phyloP scores from a whole-genome alignment of 495 filamentous ascomycete species.

The Aspergillus campestris region DNA sequence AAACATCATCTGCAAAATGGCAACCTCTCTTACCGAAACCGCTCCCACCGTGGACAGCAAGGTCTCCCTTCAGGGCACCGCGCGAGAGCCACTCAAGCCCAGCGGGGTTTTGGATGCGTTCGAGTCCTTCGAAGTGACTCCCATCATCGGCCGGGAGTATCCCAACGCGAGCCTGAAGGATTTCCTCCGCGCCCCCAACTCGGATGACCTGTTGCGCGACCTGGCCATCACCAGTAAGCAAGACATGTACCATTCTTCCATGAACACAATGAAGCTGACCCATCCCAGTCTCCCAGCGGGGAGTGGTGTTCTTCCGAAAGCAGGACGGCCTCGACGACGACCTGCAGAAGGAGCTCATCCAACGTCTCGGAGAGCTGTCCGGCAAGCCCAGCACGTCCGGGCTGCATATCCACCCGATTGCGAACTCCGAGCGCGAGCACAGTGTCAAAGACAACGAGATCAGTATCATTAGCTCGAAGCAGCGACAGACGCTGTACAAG shows the following conservation, averaged over 20 bases:
- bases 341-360: slow-evolving; percentile 58
- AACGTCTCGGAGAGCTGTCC: slow-evolving; percentile 52
- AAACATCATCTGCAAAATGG: slow-evolving; percentile 9
- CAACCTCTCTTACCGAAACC: slow-evolving; percentile 16
- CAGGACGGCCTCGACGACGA: slow-evolving; percentile 59
- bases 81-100: slow-evolving; percentile 36
- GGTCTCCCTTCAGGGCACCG: slow-evolving; percentile 6
- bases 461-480: slow-evolving; percentile 57
- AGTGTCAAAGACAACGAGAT: slow-evolving; percentile 61
- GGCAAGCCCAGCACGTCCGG: slow-evolving; percentile 59
- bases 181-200: slow-evolving; percentile 52
- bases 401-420: slow-evolving; percentile 67
- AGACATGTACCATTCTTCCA: background rate
- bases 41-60: slow-evolving; percentile 12
- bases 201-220: slow-evolving; percentile 58
- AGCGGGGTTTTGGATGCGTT: slow-evolving; percentile 49
- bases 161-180: slow-evolving; percentile 49
- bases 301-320: slow-evolving; percentile 74
- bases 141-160: slow-evolving; percentile 60
- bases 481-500: slow-evolving; percentile 48
- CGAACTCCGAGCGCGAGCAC: slow-evolving; percentile 50
- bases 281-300: slow-evolving; percentile 62
- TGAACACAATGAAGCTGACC: background rate
- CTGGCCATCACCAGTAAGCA: slow-evolving; percentile 54
- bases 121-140: slow-evolving; percentile 56